Evolutionary conservation across 352 stramenopile species (phyloP).

Genomic region (Globisporangium apiculatum): DNA sequence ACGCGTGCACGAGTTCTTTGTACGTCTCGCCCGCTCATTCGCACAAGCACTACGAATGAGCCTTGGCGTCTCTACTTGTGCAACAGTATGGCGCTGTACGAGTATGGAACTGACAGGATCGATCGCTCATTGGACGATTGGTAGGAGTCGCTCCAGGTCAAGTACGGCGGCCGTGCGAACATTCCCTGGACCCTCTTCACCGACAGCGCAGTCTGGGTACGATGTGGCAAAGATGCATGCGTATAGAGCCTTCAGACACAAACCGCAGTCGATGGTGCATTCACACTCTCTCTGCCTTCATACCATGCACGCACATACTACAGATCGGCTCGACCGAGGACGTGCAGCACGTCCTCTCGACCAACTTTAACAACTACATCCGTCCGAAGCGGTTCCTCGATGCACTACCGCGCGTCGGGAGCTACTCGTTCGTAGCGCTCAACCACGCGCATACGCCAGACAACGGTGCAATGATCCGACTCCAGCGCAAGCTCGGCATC

Average conservation of each 20-base stretch:
- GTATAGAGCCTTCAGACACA: no score
- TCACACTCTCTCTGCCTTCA: background rate
- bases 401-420: slow-evolving; percentile 55
- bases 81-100: no score
- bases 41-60: background rate
- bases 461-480: slow-evolving; percentile 48
- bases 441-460: slow-evolving; percentile 46
- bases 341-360: slow-evolving; percentile 54
- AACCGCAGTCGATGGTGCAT: background rate
- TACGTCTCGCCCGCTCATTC: background rate
- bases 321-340: slow-evolving; percentile 45
- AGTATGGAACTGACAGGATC: no score
- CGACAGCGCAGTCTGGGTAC: slow-evolving; percentile 50
- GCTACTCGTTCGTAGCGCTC: slow-evolving; percentile 58
- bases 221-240: no score
- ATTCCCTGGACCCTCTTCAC: slow-evolving; percentile 65
- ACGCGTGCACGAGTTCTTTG: slow-evolving; percentile 14
- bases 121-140: background rate
- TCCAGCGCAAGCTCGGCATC: slow-evolving; percentile 75
- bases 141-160: slow-evolving; percentile 30
- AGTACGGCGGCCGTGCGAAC: slow-evolving; percentile 47
- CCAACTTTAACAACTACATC: slow-evolving; percentile 67
- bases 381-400: slow-evolving; percentile 54
- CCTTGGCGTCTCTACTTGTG: no score
- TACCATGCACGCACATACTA: no score